Evolutionary conservation across 441 rosid species (phyloP), one percentile per base, ranked within the genome.

Genomic region (Caryocar brasiliense): DNA sequence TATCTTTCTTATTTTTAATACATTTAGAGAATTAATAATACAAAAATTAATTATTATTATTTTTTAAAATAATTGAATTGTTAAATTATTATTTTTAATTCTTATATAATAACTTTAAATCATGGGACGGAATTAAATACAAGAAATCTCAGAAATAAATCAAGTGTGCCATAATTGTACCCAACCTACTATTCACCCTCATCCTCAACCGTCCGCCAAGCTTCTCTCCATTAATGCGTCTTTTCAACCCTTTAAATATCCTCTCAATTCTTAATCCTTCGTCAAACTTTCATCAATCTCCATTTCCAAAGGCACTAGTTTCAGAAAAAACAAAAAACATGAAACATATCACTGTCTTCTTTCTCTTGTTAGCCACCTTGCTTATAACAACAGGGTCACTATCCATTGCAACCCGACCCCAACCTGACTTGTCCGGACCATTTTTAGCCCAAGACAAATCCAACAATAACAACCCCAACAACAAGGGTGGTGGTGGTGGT

Each of bases 371-470:
- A 1, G 47, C 65, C 6, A 6, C 72, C 38, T n/a, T 83, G 20
- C 61, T 82, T 21, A 3, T 73, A 38, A 33, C 51, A 34, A 38
- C 68, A 0, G 20, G 60, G 40, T 58, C 77, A 2, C 47, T 64
- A 0, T 61, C 74, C 29, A 27, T 33, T 3, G 68, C 77, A 36
- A 51, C 77, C 62, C 73, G 82, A 51, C 76, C 82, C 20, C 73
- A 64, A 42, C 85, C 81, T 15, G 75, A 54, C 3, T 47, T 46
- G 13, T 61, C 40, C 18, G 0, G 40, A 40, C 3, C 54, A 19
- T 52, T 60, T 40, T 12, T 15, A 47, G 22, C 62, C 47, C 21
- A 40, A 14, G 58, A 30, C 13, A 65, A 68, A 32, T 24, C 62
- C 41, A 24, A 47, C 10, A 9, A n/a, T n/a, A n/a, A 36, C 56